Evolutionary conservation across 1,284 basidiomycete genomes (phyloP), one percentile per base, ranked within the genome.

Genomic region (Melanopsichium pennsylvanicum): DNA sequence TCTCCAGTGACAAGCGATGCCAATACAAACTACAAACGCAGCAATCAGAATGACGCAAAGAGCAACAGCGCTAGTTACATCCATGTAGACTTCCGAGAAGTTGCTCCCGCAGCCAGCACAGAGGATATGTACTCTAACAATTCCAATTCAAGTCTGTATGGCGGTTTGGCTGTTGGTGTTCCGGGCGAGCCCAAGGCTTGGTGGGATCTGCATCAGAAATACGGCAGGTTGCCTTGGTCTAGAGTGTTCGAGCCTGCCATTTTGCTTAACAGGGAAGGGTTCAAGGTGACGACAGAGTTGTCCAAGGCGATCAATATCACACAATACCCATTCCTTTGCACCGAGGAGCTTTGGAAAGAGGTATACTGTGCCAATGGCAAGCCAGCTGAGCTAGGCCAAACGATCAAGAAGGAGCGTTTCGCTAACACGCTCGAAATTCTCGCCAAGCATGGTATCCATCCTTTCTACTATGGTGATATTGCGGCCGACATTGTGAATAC

Each of bases 61-160:
- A 50, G 47, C 38, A 44, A 49, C 36, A 51, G 72, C 12, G 76
- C 75, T 6, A 74, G 57, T 6, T 82, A 83, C 51, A 69, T 80
- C 22, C 77, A 78, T 26, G 78, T 84, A 27, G 83, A 84, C 72
- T 83, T 83, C 63, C 75, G 83, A 13, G 83, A 84, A 72, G 80
- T 76, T 4, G 75, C 78, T 68, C 83, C 83, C 0, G 81, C 78
- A 8, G 76, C 72, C 0, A 78, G 77, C 0, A 81, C 82, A 46
- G 75, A 79, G 51, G 80, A 80, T 11, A 82, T 83, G 74, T 81
- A 71, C 72, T 59, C 34, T 16, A 27, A 34, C 35, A 38, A 60
- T 48, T 33, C 75, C 23, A 61, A 54, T 12, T 38, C 56, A n/a
- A 42, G 61, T 13, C 38, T 57, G 5, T 51, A 63, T 32, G 73